Percentiles rank a stretch among this genome's conserved stretches.
Conservation (phyloP, 345 rosid species). For the Citrus inodora region DNA sequence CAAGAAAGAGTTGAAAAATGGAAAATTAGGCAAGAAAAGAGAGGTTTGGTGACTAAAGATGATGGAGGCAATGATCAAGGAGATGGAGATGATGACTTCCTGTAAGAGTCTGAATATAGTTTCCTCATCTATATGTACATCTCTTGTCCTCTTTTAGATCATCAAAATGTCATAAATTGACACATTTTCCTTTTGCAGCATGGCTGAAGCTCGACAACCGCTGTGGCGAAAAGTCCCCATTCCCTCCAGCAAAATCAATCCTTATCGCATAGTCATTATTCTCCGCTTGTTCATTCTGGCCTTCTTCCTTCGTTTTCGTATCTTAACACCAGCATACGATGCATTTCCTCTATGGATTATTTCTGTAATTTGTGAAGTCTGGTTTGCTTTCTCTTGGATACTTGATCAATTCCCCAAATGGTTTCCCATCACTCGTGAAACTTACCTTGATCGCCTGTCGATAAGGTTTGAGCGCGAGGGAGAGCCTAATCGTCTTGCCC, state of each 20-base stretch:
- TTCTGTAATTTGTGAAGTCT: constrained; percentile 89
- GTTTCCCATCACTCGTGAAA: constrained; percentile 84
- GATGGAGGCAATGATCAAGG: constrained; percentile 56
- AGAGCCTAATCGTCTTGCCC: constrained; percentile 67
- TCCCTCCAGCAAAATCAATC: constrained; percentile 84
- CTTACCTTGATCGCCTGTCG: constrained; percentile 86
- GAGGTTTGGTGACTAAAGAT: constrained; percentile 67
- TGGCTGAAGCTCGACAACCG: constrained; percentile 97
- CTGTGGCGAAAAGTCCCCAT: constrained; percentile 87
- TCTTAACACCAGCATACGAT: constrained; percentile 83
- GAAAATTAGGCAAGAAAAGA: constrained; percentile 88
- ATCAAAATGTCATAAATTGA: not conserved
- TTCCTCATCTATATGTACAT: not conserved
- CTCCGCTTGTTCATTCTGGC: constrained; percentile 67
- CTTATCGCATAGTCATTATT: constrained; percentile 91
- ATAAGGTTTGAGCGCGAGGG: constrained; percentile 85
- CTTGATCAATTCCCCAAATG: constrained; percentile 99
- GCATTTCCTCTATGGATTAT: constrained; percentile 91
- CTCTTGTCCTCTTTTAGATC: not conserved
- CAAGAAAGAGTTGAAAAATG: constrained; percentile 90
- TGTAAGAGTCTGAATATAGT: constrained; percentile 36
- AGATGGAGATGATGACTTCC: constrained; percentile 78
- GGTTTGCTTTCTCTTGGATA: constrained; percentile 97
- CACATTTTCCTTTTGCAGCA: constrained; percentile 37
- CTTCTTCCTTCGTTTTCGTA: constrained; percentile 89